Conservation (phyloP, 305 asterid genomes). For the Salvia sclarea region DNA sequence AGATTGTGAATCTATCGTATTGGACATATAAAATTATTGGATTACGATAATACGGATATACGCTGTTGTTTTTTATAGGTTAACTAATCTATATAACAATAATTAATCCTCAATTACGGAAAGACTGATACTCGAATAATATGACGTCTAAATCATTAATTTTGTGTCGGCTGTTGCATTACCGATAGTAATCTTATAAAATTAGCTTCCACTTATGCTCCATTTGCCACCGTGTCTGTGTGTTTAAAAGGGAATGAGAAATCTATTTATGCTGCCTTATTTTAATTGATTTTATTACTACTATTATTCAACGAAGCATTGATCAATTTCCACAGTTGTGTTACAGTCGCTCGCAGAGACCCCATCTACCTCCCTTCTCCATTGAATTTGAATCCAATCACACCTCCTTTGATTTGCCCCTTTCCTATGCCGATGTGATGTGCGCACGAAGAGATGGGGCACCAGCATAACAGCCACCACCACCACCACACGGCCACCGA, state of each 20-base stretch:
- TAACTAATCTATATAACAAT: too few species aligned
- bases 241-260: background rate
- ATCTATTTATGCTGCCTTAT: background rate
- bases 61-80: too few species aligned
- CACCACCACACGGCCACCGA: conserved; percentile 52
- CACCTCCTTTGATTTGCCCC: background rate
- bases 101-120: background rate
- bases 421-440: conserved; percentile 25
- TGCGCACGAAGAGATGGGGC: conserved; percentile 54
- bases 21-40: too few species aligned
- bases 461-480: conserved; percentile 62
- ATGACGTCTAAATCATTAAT: background rate
- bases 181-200: background rate
- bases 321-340: background rate
- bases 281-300: too few species aligned
- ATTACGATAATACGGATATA: too few species aligned
- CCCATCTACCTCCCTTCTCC: conserved; percentile 18
- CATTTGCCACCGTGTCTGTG: too few species aligned
- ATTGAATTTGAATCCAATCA: conserved; percentile 11
- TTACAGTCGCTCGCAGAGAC: background rate
- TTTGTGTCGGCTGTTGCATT: background rate
- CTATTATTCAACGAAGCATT: background rate
- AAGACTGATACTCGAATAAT: background rate
- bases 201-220: background rate
- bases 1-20: too few species aligned